Evolutionary conservation across 805 yeast species (phyloP), one percentile per base, ranked within the genome.

Genomic region (Candida xiaguanensis): DNA sequence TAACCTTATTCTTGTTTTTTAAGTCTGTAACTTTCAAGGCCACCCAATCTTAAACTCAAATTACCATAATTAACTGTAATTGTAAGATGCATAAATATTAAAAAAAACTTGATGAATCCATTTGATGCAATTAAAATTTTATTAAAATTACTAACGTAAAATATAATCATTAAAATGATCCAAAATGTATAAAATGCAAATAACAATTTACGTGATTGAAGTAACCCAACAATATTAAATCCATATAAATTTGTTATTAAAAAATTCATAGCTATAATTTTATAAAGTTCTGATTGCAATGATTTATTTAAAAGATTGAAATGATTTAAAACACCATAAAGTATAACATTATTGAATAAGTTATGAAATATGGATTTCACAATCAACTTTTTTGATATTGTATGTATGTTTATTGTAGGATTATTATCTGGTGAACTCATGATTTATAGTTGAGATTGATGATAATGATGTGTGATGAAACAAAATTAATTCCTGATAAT

Each of bases 231-330:
- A 3, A 34, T 23, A 24, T 34, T 34, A 17, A 34, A 34, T 8
- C 30, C 36, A 17, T 22, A 34, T 25, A 34, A 24, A 18, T 34
- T 34, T n/a, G 36, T 24, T 8, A 34, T 34, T 15, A 34, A 16
- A 18, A 7, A 34, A 25, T 34, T 34, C 30, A 34, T 34, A 17
- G 24, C n/a, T 25, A 34, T 8, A 11, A 27, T 34, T n/a, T 24
- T 24, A 13, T 34, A 34, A 34, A 24, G 27, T 8, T 34, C 36
- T 12, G 36, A 17, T 8, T 2, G 14, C 2, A 3, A 3, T 23
- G 15, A n/a, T 14, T 32, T 32, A 12, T 20, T 22, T 23, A 32
- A 14, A 4, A 23, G 4, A 14, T 34, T 34, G 19, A 13, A 34
- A 15, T 34, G 23, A 13, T 34, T 34, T 17, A 34, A 34, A 5